Conservation (phyloP, 345 rosid species). For the Capsella bursapastoris region DNA sequence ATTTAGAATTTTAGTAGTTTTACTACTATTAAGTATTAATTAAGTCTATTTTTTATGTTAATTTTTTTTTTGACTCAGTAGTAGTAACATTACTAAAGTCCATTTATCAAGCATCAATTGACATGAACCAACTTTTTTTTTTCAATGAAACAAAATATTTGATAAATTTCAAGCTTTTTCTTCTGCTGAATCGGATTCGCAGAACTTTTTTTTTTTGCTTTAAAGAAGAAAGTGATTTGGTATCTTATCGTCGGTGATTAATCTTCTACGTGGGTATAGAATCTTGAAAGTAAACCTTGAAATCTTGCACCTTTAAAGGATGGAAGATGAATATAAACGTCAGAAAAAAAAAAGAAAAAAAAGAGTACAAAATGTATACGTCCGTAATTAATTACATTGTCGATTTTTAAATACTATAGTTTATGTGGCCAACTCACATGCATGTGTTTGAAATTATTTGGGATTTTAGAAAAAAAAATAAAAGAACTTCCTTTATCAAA, state of each 20-base stretch:
- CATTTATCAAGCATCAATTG: slow-evolving; percentile 19
- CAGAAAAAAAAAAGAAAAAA: no score
- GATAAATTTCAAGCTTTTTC: background rate
- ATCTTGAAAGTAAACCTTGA: slow-evolving; percentile 2
- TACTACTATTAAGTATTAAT: no score
- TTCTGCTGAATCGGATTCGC: slow-evolving; percentile 40
- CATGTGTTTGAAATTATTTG: background rate
- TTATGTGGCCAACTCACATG: slow-evolving; percentile 27
- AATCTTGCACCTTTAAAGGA: background rate
- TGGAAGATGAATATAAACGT: background rate
- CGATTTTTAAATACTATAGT: background rate
- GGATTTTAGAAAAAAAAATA: background rate
- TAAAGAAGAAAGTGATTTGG: slow-evolving; percentile 11
- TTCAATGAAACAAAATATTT: background rate
- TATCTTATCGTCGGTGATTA: slow-evolving; percentile 38
- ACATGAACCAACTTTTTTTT: background rate
- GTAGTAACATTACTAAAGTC: background rate
- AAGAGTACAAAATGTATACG: background rate
- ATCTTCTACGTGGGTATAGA: slow-evolving; percentile 11
- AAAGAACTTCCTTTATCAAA: background rate
- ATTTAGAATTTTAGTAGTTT: no score
- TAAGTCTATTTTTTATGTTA: background rate
- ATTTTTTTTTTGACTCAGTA: background rate
- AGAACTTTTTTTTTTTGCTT: slow-evolving; percentile 1
- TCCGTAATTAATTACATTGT: slow-evolving; percentile 4